These are phyloP conservation scores for Ceratobasidium sp. DNA, from an alignment of 1,284 basidiomycete genomes.

Conservation along the genomic window DNA sequence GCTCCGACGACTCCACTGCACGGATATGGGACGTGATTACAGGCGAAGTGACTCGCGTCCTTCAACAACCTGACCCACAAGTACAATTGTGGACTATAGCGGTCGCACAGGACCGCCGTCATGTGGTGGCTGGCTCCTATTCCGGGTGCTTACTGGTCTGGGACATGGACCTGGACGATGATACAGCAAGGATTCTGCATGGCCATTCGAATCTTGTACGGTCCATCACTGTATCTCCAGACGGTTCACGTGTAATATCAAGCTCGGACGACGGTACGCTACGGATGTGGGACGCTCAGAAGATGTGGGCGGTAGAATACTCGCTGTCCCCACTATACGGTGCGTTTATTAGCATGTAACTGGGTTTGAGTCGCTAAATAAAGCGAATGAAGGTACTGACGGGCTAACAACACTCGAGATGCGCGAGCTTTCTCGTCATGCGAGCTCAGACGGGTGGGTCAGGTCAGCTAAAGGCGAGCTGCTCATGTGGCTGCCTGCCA, in stretches of 20 bases:
- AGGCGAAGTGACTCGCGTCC: too few species aligned
- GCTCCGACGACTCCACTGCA: too few species aligned
- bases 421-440: not conserved
- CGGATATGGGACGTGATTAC: too few species aligned
- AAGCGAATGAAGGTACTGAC: not conserved
- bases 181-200: too few species aligned
- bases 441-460: not conserved
- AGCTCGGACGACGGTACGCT: not conserved
- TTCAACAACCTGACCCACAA: too few species aligned
- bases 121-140: too few species aligned
- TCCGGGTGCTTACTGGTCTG: too few species aligned
- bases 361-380: not conserved
- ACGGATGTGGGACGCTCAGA: not conserved
- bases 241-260: not conserved
- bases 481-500: not conserved
- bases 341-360: not conserved
- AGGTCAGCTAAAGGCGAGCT: not conserved
- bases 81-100: too few species aligned
- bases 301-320: not conserved
- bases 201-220: too few species aligned
- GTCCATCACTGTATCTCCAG: too few species aligned
- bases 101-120: too few species aligned
- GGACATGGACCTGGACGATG: too few species aligned
- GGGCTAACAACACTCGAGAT: not conserved
- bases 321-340: not conserved